Evolutionary conservation across 257 asterid genomes (phyloP).

Genomic region (Nicotiana paniculata): DNA sequence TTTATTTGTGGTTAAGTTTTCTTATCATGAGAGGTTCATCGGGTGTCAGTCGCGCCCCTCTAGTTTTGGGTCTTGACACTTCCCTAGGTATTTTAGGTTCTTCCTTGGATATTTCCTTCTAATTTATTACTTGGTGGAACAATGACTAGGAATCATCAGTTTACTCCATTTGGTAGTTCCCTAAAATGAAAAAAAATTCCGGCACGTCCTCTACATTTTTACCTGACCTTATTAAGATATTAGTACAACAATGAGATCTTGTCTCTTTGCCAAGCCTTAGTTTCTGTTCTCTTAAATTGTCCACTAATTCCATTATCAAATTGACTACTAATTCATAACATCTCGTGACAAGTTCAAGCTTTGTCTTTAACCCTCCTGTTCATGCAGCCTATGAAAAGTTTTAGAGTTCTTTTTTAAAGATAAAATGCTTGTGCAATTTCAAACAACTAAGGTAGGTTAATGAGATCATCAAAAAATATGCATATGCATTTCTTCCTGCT

Average conservation of each 20-base stretch:
- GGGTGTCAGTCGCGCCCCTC: neutral
- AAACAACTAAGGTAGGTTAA: neutral
- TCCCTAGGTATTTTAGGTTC: neutral
- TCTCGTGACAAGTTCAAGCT: neutral
- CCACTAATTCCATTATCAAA: neutral
- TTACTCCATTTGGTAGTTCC: neutral
- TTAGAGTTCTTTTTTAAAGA: neutral
- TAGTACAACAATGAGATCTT: neutral
- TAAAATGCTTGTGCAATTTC: neutral
- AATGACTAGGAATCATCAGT: neutral
- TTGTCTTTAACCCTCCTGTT: neutral
- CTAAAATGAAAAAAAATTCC: no score
- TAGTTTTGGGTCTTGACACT: neutral
- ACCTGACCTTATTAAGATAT: neutral
- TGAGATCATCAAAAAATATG: neutral
- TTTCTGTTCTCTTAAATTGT: neutral
- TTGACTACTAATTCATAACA: neutral
- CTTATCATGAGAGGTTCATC: neutral
- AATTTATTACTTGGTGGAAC: no score
- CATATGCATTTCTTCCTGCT: neutral
- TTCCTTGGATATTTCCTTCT: no score
- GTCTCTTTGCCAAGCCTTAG: neutral
- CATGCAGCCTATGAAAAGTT: neutral
- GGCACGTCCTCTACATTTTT: neutral
- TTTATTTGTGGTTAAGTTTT: neutral